Evolutionary conservation across 345 rosid genomes (phyloP).

Genomic region (Lepidium aucheri): DNA sequence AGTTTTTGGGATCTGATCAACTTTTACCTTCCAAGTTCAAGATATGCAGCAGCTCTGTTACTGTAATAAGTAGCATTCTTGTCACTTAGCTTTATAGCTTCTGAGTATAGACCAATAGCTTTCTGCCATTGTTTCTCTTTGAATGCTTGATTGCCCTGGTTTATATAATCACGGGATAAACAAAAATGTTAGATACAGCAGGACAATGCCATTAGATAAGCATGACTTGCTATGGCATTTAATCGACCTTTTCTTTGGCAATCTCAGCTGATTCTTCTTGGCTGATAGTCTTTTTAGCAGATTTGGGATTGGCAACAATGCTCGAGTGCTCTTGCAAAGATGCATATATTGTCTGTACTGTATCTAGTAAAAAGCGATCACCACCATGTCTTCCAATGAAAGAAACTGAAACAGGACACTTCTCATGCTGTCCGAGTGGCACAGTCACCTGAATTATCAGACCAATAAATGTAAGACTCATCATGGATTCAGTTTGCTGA

Average conservation of each 20-base stretch:
- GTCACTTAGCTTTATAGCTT: constrained; percentile 75
- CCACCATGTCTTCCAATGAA: constrained; percentile 76
- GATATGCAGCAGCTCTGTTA: constrained; percentile 97
- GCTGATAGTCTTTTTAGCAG: constrained; percentile 28
- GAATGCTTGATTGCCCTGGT: constrained; percentile 90
- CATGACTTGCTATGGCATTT: neutral
- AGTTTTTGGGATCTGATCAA: neutral
- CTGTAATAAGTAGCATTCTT: constrained; percentile 85
- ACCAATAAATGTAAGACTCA: neutral
- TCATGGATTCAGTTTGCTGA: neutral
- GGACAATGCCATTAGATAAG: neutral
- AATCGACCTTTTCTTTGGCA: constrained; percentile 83
- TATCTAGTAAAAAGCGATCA: constrained; percentile 82
- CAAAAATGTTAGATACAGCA: neutral
- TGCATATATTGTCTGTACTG: constrained; percentile 54
- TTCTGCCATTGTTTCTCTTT: constrained; percentile 84
- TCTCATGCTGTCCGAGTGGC: constrained; percentile 63
- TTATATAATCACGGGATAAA: neutral
- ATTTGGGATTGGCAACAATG: constrained; percentile 42
- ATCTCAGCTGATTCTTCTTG: constrained; percentile 61
- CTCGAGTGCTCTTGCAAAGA: constrained; percentile 65
- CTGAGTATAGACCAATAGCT: constrained; percentile 71
- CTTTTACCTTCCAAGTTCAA: constrained; percentile 61
- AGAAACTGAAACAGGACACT: constrained; percentile 75
- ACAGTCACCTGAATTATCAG: constrained; percentile 53